Evolutionary conservation across 768 basidiomycete species (phyloP).

Genomic region (Suillus paluster): DNA sequence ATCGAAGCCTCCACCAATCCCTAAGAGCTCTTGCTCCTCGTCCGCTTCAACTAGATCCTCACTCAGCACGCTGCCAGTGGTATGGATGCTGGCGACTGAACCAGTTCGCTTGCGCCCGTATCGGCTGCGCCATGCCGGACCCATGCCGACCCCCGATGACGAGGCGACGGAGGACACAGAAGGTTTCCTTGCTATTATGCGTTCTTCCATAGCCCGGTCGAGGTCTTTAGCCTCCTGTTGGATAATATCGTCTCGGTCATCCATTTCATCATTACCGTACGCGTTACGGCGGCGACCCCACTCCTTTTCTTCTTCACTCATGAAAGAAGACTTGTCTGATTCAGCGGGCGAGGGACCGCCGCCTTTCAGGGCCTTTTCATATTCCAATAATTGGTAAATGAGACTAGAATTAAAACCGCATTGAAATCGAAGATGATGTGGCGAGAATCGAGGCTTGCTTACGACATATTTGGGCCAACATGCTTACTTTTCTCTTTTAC

Average conservation of each 20-base stretch:
- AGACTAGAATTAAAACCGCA: conserved; percentile 53
- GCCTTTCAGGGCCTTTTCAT: conserved; percentile 73
- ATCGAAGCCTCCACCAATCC: conserved; percentile 68
- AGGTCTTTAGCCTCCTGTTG: conserved; percentile 82
- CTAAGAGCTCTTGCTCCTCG: conserved; percentile 74
- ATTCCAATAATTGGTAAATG: conserved; percentile 93
- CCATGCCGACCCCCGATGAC: conserved; percentile 61
- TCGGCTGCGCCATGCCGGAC: conserved; percentile 64
- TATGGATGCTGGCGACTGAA: conserved; percentile 74
- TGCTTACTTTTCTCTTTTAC: conserved; percentile 89
- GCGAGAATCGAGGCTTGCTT: conserved; percentile 43
- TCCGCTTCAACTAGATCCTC: conserved; percentile 85
- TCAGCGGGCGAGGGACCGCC: conserved; percentile 51
- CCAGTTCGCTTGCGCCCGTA: conserved; percentile 75
- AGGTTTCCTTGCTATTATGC: conserved; percentile 72
- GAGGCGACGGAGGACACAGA: conserved; percentile 69
- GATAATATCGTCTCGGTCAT: conserved; percentile 58
- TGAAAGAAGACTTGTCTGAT: conserved; percentile 58
- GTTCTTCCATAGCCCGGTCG: conserved; percentile 88
- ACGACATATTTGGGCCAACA: conserved; percentile 96
- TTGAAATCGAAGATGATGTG: conserved; percentile 26
- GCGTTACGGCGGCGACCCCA: conserved; percentile 73
- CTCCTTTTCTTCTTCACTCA: conserved; percentile 75
- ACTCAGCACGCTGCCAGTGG: conserved; percentile 70
- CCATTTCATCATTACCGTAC: conserved; percentile 46